A percentile compares a stretch with the other conserved stretches of the same genome.
phyloP scores from a whole-genome alignment of 2,329 filamentous ascomycete species.

The Penicillium sp. region DNA sequence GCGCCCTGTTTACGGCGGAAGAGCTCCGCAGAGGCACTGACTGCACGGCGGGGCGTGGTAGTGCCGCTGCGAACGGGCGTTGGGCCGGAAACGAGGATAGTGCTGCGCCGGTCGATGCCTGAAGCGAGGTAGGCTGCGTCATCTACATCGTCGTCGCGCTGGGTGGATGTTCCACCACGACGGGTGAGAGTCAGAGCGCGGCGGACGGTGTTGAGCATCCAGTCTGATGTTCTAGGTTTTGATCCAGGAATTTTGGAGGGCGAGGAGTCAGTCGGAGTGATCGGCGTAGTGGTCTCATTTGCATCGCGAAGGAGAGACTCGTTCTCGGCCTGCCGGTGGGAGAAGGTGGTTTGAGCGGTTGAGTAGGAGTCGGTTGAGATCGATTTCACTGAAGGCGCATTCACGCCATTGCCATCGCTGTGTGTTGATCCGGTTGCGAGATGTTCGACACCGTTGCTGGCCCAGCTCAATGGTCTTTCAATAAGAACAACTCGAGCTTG shows the following conservation, averaged over 20 bases:
- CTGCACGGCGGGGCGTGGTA: conserved; percentile 48
- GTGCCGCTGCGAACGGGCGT: conserved; percentile 10
- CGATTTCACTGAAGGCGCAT: conserved; percentile 40
- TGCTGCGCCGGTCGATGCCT: conserved; percentile 35
- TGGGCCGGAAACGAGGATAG: conserved; percentile 23
- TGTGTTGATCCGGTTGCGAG: conserved; percentile 25
- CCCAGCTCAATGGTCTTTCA: conserved; percentile 29
- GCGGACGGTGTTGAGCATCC: conserved; percentile 71
- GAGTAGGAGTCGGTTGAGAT: conserved; percentile 55
- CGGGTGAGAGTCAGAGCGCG: conserved; percentile 60
- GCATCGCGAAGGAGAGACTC: conserved; percentile 55
- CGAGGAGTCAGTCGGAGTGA: conserved; percentile 33
- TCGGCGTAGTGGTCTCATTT: conserved; percentile 28
- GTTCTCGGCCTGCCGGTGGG: conserved; percentile 55
- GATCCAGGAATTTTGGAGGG: conserved; percentile 32
- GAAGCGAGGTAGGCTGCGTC: conserved; percentile 30
- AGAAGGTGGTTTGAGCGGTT: conserved; percentile 55
- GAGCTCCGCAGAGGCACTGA: conserved; percentile 52
- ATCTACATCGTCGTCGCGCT: conserved; percentile 23
- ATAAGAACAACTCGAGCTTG: conserved; percentile 26
- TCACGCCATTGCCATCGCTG: conserved; percentile 31
- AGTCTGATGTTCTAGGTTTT: conserved; percentile 61
- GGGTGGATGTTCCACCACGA: conserved; percentile 32
- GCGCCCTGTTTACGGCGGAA: conserved; percentile 57
- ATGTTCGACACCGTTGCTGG: conserved; percentile 33